phyloP scores from a whole-genome alignment of 768 basidiomycete species.

The Neoboletus brunneissimus region DNA sequence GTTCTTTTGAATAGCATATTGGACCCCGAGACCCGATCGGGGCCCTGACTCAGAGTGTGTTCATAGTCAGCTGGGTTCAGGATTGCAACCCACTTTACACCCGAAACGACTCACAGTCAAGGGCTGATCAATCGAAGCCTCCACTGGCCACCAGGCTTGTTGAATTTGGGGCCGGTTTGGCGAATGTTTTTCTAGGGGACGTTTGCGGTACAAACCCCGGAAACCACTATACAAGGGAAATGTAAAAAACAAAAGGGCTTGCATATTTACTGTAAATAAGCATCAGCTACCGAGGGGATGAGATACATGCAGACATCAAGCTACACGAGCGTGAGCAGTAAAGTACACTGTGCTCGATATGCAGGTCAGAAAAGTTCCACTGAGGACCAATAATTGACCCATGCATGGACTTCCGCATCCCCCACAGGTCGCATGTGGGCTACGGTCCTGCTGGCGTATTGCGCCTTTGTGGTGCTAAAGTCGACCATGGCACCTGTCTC shows the following conservation, averaged over 20 bases:
- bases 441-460: constrained; percentile 13
- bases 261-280: too few relatives aligned
- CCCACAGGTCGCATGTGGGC: constrained; percentile 13
- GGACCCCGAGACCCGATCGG: not conserved
- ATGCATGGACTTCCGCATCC: constrained; percentile 11
- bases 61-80: constrained; percentile 10
- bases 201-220: too few relatives aligned
- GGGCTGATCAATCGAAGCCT: not conserved
- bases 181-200: too few relatives aligned
- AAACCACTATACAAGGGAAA: too few relatives aligned
- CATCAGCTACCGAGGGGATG: too few relatives aligned
- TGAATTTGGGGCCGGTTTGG: not conserved
- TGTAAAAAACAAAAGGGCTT: too few relatives aligned
- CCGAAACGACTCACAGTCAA: not conserved
- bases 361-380: constrained; percentile 14
- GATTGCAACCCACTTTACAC: not conserved
- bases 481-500: constrained; percentile 5
- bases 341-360: too few relatives aligned
- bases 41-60: constrained; percentile 9
- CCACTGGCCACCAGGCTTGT: not conserved
- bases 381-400: constrained; percentile 12
- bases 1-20: too few relatives aligned
- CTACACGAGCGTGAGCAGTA: too few relatives aligned
- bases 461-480: constrained; percentile 9
- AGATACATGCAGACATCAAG: too few relatives aligned